Conservation (phyloP, 345 rosid genomes). For the Anacardium occidentale region DNA sequence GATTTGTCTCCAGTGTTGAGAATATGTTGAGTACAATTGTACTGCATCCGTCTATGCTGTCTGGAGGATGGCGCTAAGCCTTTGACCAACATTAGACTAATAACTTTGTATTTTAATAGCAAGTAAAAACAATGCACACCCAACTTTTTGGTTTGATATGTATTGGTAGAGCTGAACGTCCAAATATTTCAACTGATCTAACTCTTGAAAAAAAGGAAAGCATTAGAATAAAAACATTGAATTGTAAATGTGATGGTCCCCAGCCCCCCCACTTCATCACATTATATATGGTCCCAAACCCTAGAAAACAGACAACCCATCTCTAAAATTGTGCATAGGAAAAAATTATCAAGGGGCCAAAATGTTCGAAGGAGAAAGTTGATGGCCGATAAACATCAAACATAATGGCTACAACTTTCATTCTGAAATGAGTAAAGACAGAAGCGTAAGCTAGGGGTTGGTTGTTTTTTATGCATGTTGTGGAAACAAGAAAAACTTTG, state of each 20-base stretch:
- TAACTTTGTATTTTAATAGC: too few species aligned
- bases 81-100: too few species aligned
- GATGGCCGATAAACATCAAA: not conserved
- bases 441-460: constrained; percentile 18
- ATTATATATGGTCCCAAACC: constrained; percentile 17
- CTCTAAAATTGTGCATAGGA: not conserved
- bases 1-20: too few species aligned
- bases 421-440: constrained; percentile 19
- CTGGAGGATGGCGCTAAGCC: not conserved
- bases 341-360: constrained; percentile 9
- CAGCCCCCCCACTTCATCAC: not conserved
- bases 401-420: constrained; percentile 9
- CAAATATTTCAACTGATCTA: too few species aligned
- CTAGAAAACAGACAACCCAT: constrained; percentile 10
- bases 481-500: not conserved
- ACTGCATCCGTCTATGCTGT: not conserved
- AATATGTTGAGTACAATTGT: not conserved
- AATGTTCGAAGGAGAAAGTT: not conserved
- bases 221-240: too few species aligned
- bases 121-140: too few species aligned
- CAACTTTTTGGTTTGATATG: too few species aligned
- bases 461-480: constrained; percentile 10
- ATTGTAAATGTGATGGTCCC: not conserved
- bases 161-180: too few species aligned
- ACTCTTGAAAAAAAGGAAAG: too few species aligned